Evolutionary conservation across 441 rosid species (phyloP), one percentile per base, ranked within the genome.

Genomic region (Codiaeum variegatum): DNA sequence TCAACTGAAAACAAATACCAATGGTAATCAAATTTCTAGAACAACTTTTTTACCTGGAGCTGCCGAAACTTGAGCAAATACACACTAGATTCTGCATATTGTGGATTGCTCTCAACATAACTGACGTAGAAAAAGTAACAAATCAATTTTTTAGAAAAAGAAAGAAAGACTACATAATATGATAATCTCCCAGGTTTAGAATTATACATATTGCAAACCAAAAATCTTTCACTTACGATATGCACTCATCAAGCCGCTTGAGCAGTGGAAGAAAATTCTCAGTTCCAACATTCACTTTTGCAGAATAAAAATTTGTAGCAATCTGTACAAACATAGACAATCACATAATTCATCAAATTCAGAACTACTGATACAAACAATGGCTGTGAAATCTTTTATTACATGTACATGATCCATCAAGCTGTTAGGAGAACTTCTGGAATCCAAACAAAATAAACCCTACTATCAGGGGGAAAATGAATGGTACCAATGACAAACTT

Each of bases 1-100:
- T 23, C 19, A 63, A 38, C 29, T 56, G 26, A 40, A 73, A 40
- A 54, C 29, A 51, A 46, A 66, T 58, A 59, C 46, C 49, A 52
- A 54, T 60, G 34, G 40, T 49, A 38, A 52, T 42, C 31, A 54
- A 23, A 75, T 61, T 55, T n/a, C 49, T 65, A 21, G 10, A 16
- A 67, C 75, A 59, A 58, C 62, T 52, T 61, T 21, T 67, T 70
- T 78, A 91, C 99, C 98, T 95, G 98, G 70, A 95, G 98, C 79
- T 95, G 98, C 59, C 93, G 93, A 83, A 95, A 92, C 85, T 95
- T 95, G 67, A 95, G 91, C 83, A 95, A 83, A 87, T 92, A 92
- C 74, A 91, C 93, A 76, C 90, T 85, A 6, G 99, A 92, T 83
- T 95, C 99, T 60, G 98, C 98, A 84, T 91, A 95, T 62, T 92